Percentiles rank a stretch among this genome's conserved stretches.
Evolutionary conservation across 306 rosid genomes (phyloP).

Genomic region (Betula pendula): DNA sequence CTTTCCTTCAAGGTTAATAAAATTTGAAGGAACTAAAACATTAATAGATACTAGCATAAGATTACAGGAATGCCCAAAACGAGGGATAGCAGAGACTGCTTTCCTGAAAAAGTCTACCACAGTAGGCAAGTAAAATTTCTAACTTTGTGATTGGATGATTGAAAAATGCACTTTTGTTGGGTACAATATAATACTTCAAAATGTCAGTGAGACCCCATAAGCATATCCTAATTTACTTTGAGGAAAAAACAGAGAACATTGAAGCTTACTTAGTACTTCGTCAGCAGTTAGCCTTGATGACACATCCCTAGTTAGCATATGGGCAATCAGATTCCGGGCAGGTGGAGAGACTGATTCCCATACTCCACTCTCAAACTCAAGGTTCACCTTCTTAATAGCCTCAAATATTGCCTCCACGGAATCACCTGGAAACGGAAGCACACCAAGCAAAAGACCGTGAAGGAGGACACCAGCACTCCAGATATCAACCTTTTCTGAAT

Average conservation of each 20-base stretch:
- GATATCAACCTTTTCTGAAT: constrained; percentile 88
- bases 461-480: constrained; percentile 99
- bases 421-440: constrained; percentile 88
- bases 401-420: constrained; percentile 86
- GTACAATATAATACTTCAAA: neutral
- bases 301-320: constrained; percentile 92
- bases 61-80: neutral
- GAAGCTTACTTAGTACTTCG: constrained; percentile 84
- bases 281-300: constrained; percentile 91
- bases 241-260: neutral
- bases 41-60: neutral
- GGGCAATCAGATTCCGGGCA: constrained; percentile 83
- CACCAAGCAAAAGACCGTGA: constrained; percentile 76
- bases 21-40: neutral
- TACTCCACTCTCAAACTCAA: constrained; percentile 71
- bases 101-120: neutral
- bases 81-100: too few relatives aligned
- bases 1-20: neutral
- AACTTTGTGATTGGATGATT: neutral
- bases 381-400: constrained; percentile 70
- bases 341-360: constrained; percentile 88
- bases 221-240: neutral
- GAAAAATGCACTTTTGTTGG: neutral
- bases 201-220: neutral
- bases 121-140: neutral